These are phyloP conservation scores for Amaranthus cruentus DNA, from an alignment of 148 eudicot species.

Conservation along the genomic window DNA sequence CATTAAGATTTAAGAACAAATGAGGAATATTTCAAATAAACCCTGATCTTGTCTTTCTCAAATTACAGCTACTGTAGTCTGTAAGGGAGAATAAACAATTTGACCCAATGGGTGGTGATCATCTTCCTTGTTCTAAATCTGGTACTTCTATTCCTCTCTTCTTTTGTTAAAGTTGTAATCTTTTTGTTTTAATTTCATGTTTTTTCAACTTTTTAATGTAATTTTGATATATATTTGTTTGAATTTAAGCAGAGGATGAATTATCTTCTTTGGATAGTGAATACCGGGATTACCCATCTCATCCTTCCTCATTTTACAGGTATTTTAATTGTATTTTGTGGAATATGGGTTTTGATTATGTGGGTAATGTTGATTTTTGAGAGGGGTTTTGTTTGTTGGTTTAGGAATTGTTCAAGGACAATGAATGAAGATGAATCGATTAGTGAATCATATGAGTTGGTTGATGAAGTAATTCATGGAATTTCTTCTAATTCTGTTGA, in stretches of 20 bases:
- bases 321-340: background rate
- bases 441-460: conserved; percentile 26
- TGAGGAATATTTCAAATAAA: background rate
- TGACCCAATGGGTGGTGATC: conserved; percentile 30
- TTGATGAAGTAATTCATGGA: conserved; percentile 19
- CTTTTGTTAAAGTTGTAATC: conserved; percentile 10
- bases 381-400: conserved; percentile 2
- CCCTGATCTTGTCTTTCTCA: background rate
- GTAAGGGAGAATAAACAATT: background rate
- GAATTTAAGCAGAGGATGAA: conserved; percentile 26
- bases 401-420: conserved; percentile 17
- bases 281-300: conserved; percentile 16
- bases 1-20: background rate
- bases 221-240: background rate
- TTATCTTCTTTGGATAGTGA: conserved; percentile 34
- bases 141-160: conserved; percentile 8
- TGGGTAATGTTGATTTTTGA: conserved; percentile 8
- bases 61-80: background rate
- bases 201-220: background rate
- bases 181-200: conserved; percentile 1
- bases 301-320: conserved; percentile 29
- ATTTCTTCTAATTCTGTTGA: conserved; percentile 23
- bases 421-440: conserved; percentile 25
- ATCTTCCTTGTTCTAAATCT: conserved; percentile 24
- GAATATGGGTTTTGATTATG: background rate